Base-by-base conservation (phyloP, 345 rosid genomes). In the Moricandia moricandioides region DNA sequence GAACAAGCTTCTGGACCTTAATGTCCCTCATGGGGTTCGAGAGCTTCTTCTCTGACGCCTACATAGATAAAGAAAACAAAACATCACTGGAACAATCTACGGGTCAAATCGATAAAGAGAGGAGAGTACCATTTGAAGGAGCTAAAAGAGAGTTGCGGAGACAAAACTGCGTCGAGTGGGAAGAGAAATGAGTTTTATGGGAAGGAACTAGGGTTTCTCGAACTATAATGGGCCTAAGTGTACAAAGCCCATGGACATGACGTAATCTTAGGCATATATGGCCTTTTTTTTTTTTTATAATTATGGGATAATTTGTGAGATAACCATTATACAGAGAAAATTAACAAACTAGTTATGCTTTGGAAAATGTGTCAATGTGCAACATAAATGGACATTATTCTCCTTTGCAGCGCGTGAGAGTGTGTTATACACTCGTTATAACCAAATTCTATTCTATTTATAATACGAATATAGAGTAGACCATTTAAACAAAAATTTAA, bases 1-100 rank as follows among this genome's bases (percentile, higher is more conserved):
- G 94, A 57, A 91, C 94, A 31, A 91, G 82, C 64, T 91, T 91
- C 80, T 91, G 97, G 39, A 91, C 97, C 80, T 91, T 91, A 72
- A 91, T 91, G 64, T 91, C 97, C 77, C 97, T 84, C 94, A 91
- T 91, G 3, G 97, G 97, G 84, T 91, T 91, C 14, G 91, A 70
- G 0, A 87, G 87, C 87, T 91, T 91, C 92, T 80, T 91, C 85
- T 91, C 97, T 31, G 97, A 84, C 58, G 92, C 94, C 97, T 88
- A 76, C 49, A 64, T 13, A 26, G 13, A 31, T 31, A 43, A 10
- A 31, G 13, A 74, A 2, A 67, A 12, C 33, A 9, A 9, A 57
- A 45, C 16, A 39, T 10, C 21, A 45, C 7, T 51, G 9, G 18
- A 54, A 39, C 7, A 8, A 62, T 62, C 62, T 31, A 74, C 2